These are phyloP conservation scores for Aspergillus bertholletiae DNA, from an alignment of 495 filamentous ascomycete species.

Conservation along the genomic window DNA sequence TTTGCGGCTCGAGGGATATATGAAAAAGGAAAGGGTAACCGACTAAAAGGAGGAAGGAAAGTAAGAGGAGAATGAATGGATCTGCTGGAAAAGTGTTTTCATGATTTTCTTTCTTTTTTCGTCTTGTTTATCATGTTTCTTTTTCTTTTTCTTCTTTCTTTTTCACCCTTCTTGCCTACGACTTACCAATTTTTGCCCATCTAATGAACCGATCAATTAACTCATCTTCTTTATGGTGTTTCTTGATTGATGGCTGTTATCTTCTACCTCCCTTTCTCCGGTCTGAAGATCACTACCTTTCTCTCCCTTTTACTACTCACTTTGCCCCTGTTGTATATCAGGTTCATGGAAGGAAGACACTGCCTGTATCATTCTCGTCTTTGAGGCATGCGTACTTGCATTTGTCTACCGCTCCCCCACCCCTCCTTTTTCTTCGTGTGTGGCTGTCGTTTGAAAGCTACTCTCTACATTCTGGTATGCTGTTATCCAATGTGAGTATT, in stretches of 20 bases:
- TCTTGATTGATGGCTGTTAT: too few relatives aligned
- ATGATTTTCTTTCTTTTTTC: not conserved
- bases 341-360: not conserved
- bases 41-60: not conserved
- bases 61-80: not conserved
- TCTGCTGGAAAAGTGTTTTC: not conserved
- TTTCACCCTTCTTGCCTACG: not conserved
- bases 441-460: not conserved
- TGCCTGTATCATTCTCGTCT: not conserved
- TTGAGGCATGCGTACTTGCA: not conserved
- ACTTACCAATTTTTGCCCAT: not conserved
- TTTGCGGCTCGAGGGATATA: not conserved
- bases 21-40: not conserved
- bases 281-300: not conserved
- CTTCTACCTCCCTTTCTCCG: slow-evolving; percentile 3
- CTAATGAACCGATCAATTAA: too few relatives aligned
- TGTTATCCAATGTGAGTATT: not conserved
- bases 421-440: not conserved
- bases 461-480: too few relatives aligned
- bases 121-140: slow-evolving; percentile 4
- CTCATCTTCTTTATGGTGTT: not conserved
- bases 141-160: not conserved
- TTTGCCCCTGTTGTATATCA: not conserved
- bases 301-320: not conserved
- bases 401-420: too few relatives aligned